These are phyloP conservation scores for Dendrocalamus latiflorus DNA, from an alignment of 202 grass and related monocot species.

Conservation along the genomic window DNA sequence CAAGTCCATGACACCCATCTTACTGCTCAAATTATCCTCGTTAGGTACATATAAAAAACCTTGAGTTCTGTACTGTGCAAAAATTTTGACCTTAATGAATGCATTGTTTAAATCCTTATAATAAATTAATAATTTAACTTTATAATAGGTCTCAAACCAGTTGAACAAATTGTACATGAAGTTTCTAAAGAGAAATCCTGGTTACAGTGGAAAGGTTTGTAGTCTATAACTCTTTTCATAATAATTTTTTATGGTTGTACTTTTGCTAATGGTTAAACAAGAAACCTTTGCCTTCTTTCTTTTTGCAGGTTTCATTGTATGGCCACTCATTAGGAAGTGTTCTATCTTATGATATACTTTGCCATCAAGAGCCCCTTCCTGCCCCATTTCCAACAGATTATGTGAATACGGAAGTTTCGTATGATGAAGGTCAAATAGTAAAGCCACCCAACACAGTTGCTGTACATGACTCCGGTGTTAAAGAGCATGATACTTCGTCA, in stretches of 20 bases:
- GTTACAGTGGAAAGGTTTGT: slow-evolving; percentile 84
- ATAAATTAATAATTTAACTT: background rate
- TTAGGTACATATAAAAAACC: no score
- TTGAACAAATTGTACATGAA: slow-evolving; percentile 86
- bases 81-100: background rate
- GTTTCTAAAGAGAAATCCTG: slow-evolving; percentile 94
- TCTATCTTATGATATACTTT: slow-evolving; percentile 96
- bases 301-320: slow-evolving; percentile 80
- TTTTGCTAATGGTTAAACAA: slow-evolving; percentile 10
- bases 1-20: background rate
- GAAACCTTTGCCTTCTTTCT: background rate
- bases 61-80: no score
- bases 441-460: slow-evolving; percentile 1
- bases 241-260: background rate
- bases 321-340: slow-evolving; percentile 97
- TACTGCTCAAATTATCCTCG: no score
- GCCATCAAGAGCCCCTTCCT: slow-evolving; percentile 74
- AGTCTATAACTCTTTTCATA: background rate
- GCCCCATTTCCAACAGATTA: slow-evolving; percentile 55
- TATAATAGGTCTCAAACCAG: slow-evolving; percentile 80
- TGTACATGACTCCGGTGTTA: slow-evolving; percentile 7
- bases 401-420: slow-evolving; percentile 41
- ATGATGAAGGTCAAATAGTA: slow-evolving; percentile 33
- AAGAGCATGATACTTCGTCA: slow-evolving; percentile 6
- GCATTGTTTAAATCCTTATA: background rate